Evolutionary conservation across 257 asterid genomes (phyloP).

Genomic region (Gynochthodes officinalis): DNA sequence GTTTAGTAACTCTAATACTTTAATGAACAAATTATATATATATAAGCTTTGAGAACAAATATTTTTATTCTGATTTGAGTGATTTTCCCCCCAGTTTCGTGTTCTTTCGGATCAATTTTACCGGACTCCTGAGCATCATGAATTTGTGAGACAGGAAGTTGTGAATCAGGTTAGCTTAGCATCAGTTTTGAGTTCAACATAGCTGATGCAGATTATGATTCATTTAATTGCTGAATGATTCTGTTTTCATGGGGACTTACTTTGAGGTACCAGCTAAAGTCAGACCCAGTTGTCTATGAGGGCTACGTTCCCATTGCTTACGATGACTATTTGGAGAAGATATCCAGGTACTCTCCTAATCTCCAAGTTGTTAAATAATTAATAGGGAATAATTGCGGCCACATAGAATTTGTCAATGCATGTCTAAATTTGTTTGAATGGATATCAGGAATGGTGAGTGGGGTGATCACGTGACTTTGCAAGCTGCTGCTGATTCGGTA

Average conservation of each 20-base stretch:
- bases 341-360: conserved; percentile 64
- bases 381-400: background rate
- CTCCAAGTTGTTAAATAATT: conserved; percentile 15
- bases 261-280: conserved; percentile 62
- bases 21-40: no score
- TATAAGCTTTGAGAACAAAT: no score
- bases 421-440: conserved; percentile 24
- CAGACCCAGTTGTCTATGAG: conserved; percentile 72
- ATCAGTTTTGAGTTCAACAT: background rate
- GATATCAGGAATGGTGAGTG: conserved; percentile 76
- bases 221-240: conserved; percentile 15
- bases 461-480: conserved; percentile 99
- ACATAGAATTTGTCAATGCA: conserved; percentile 15
- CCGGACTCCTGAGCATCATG: conserved; percentile 89
- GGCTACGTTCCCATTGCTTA: conserved; percentile 96
- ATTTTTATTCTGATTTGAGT: conserved; percentile 4
- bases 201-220: background rate
- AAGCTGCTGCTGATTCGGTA: conserved; percentile 98
- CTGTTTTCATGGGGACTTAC: conserved; percentile 19
- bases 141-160: conserved; percentile 84
- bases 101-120: conserved; percentile 94
- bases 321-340: conserved; percentile 64
- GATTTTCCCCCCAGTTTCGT: conserved; percentile 55
- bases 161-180: conserved; percentile 64
- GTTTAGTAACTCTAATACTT: background rate